Conservation (phyloP, 176 grass and related monocot genomes). For the Guadua angustifolia region DNA sequence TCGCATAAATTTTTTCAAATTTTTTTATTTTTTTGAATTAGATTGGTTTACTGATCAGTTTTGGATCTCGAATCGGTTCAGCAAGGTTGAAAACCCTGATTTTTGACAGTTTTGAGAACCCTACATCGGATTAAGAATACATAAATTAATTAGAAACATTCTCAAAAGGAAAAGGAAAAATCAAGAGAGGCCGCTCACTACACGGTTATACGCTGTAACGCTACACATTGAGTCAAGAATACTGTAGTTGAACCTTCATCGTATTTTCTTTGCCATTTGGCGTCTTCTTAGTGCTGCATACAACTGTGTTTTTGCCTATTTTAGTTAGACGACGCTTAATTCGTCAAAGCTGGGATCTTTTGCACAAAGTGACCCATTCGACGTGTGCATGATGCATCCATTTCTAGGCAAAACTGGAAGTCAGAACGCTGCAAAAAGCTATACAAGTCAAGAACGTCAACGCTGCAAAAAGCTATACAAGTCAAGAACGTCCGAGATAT, state of each 20-base stretch:
- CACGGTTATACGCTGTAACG: neutral
- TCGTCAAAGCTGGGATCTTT: slow-evolving; percentile 34
- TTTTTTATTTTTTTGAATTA: no score
- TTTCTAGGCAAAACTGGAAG: neutral
- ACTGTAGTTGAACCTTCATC: no score
- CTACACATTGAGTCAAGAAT: neutral
- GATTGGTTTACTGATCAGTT: no score
- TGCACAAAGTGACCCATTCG: neutral
- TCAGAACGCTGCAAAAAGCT: neutral
- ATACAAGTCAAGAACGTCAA: neutral
- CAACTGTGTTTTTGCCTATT: slow-evolving; percentile 7
- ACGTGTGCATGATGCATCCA: neutral
- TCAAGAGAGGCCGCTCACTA: slow-evolving; percentile 4
- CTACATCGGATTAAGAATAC: neutral
- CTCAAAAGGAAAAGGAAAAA: neutral
- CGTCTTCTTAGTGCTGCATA: neutral
- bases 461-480: neutral
- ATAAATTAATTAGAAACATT: neutral
- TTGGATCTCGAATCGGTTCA: no score
- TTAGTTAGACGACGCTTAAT: neutral
- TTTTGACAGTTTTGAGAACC: no score
- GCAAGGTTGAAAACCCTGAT: no score
- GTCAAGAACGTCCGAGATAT: neutral
- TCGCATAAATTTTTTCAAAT: no score
- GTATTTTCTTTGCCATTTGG: no score